Conservation (phyloP, 202 grass and related monocot species). For the Zoysia matrella region DNA sequence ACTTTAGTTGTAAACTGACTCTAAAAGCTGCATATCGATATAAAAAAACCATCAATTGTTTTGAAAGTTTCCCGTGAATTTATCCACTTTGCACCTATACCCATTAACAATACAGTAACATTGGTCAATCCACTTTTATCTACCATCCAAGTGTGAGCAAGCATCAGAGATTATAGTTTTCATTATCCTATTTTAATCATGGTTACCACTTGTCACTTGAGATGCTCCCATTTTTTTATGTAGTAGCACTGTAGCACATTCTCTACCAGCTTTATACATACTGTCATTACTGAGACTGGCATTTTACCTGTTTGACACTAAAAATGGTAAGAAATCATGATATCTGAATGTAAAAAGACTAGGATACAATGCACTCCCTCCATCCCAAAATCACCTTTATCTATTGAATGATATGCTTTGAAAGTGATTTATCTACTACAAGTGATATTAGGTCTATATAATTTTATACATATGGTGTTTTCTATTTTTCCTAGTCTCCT, state of each 20-base stretch:
- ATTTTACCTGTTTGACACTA: slow-evolving; percentile 20
- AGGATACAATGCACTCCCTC: neutral
- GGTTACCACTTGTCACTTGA: neutral
- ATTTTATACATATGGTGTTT: slow-evolving; percentile 28
- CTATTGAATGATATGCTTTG: slow-evolving; percentile 8
- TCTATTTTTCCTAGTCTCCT: neutral
- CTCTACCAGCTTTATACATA: neutral
- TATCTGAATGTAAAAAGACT: neutral
- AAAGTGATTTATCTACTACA: slow-evolving; percentile 1
- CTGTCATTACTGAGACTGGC: neutral
- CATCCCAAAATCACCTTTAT: too few relatives aligned
- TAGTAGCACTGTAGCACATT: neutral
- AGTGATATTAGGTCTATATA: slow-evolving; percentile 12
- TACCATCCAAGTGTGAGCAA: slow-evolving; percentile 3
- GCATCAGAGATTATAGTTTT: slow-evolving; percentile 16
- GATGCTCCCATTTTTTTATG: neutral
- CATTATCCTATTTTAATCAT: neutral
- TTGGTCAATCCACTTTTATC: slow-evolving; percentile 11
- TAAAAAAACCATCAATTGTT: slow-evolving; percentile 17
- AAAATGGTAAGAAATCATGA: neutral
- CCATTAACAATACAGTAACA: neutral
- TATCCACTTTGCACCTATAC: neutral
- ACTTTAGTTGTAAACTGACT: slow-evolving; percentile 10
- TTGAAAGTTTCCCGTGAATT: neutral
- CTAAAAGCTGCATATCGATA: slow-evolving; percentile 8